phyloP scores from a whole-genome alignment of 495 filamentous ascomycete genomes.

The Podospora sp. region DNA sequence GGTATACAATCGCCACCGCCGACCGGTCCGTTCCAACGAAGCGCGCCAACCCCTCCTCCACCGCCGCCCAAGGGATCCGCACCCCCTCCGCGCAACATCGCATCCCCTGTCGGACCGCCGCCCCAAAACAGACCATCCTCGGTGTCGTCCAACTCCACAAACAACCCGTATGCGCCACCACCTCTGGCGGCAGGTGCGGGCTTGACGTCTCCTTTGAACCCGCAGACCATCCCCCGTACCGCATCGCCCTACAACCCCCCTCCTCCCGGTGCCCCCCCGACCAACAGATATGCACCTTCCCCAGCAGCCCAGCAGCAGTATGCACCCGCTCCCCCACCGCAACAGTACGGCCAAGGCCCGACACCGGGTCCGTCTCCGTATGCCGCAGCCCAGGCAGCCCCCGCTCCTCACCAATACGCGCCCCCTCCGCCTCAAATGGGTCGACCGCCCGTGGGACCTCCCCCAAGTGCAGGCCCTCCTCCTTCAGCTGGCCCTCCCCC shows the following conservation, averaged over 20 bases:
- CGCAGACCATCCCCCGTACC: slow-evolving; percentile 67
- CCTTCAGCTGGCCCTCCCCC: slow-evolving; percentile 49
- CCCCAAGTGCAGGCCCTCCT: slow-evolving; percentile 50
- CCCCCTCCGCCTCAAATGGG: slow-evolving; percentile 37
- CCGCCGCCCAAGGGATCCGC: slow-evolving; percentile 61
- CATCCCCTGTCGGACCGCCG: slow-evolving; percentile 53
- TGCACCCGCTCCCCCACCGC: not conserved
- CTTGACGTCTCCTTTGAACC: slow-evolving; percentile 47
- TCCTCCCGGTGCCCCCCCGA: slow-evolving; percentile 69
- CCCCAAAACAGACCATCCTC: slow-evolving; percentile 61
- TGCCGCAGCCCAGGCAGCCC: slow-evolving; percentile 48
- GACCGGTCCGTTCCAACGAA: slow-evolving; percentile 36
- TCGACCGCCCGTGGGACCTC: slow-evolving; percentile 42
- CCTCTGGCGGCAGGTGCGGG: slow-evolving; percentile 40
- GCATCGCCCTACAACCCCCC: slow-evolving; percentile 89
- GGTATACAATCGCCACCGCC: slow-evolving; percentile 52
- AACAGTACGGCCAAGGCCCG: slow-evolving; percentile 36
- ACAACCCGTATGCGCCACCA: slow-evolving; percentile 74
- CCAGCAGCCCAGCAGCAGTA: slow-evolving; percentile 58
- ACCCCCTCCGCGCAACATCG: slow-evolving; percentile 49
- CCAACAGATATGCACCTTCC: slow-evolving; percentile 84
- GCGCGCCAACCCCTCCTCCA: slow-evolving; percentile 50
- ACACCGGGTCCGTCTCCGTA: slow-evolving; percentile 57
- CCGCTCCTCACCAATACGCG: slow-evolving; percentile 38
- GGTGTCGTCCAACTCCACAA: slow-evolving; percentile 63